A percentile compares a stretch with the other conserved stretches of the same genome.
Evolutionary conservation across 75 land plant genomes (phyloP).

Genomic region (Selaginella tamariscina): DNA sequence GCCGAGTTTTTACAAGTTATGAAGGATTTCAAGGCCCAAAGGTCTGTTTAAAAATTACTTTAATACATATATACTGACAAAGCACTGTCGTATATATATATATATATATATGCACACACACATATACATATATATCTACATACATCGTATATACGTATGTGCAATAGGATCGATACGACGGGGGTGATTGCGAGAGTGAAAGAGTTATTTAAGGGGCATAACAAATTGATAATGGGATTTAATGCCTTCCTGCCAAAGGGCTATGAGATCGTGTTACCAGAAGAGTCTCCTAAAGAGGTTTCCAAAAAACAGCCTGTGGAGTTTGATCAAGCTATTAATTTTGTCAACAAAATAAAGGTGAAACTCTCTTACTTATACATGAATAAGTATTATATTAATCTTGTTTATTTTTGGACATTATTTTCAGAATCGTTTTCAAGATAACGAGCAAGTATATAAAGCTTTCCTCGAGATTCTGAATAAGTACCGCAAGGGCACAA

Average conservation of each 20-base stretch:
- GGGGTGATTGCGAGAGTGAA: conserved; percentile 86
- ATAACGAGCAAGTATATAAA: conserved; percentile 83
- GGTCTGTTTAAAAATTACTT: conserved; percentile 28
- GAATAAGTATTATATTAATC: neutral
- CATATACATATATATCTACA: too few relatives aligned
- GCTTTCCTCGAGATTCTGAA: conserved; percentile 82
- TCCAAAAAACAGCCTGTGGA: conserved; percentile 75
- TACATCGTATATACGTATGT: neutral
- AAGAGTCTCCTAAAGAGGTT: conserved; percentile 20
- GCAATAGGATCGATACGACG: conserved; percentile 53
- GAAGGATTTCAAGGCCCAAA: conserved; percentile 93
- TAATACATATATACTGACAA: too few relatives aligned
- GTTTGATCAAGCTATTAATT: conserved; percentile 81
- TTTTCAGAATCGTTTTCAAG: conserved; percentile 59
- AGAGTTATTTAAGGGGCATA: conserved; percentile 76
- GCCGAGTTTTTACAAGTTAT: conserved; percentile 81
- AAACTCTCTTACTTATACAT: neutral
- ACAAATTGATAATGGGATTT: conserved; percentile 70
- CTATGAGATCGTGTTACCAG: conserved; percentile 73
- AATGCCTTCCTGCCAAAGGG: conserved; percentile 95
- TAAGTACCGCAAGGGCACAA: conserved; percentile 75
- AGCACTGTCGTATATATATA: too few relatives aligned
- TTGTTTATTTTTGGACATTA: conserved; percentile 6
- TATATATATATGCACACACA: too few relatives aligned
- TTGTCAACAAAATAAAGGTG: conserved; percentile 98